These are phyloP conservation scores for Meredithiella fracta DNA, from an alignment of 2,329 filamentous ascomycete genomes.

Conservation along the genomic window DNA sequence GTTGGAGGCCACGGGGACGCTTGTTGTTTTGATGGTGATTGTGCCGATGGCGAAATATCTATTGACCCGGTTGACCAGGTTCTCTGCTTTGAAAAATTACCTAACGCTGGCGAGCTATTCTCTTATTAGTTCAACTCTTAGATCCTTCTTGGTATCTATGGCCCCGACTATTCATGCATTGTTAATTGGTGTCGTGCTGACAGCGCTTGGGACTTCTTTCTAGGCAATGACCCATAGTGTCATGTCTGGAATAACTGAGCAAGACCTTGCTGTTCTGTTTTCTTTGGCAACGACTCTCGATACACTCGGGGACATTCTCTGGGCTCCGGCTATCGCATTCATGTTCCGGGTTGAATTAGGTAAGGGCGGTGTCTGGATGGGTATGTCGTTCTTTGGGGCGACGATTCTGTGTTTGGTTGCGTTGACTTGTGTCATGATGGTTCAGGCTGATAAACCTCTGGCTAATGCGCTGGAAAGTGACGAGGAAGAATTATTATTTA, in stretches of 20 bases:
- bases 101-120: constrained; percentile 12
- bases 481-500: not conserved
- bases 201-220: constrained; percentile 5
- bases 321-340: not conserved
- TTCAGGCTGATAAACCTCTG: not conserved
- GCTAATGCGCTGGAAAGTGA: not conserved
- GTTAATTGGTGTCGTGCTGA: constrained; percentile 1
- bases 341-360: not conserved
- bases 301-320: not conserved
- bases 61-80: not conserved
- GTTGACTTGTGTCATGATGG: not conserved
- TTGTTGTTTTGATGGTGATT: constrained; percentile 1
- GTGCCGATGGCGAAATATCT: constrained; percentile 1
- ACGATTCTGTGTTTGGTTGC: not conserved
- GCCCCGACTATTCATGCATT: constrained; percentile 2
- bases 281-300: constrained; percentile 7
- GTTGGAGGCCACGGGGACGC: not conserved
- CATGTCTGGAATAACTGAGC: constrained; percentile 11
- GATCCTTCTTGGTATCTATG: not conserved
- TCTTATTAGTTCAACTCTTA: constrained; percentile 7
- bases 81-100: not conserved
- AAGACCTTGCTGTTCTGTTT: constrained; percentile 12
- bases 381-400: constrained; percentile 4
- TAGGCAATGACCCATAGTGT: constrained; percentile 11
- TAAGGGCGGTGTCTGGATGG: constrained; percentile 1